A percentile compares a stretch with the other conserved stretches of the same genome.
Conservation (phyloP, 2,329 filamentous ascomycete genomes). For the Hortaea sp. region DNA sequence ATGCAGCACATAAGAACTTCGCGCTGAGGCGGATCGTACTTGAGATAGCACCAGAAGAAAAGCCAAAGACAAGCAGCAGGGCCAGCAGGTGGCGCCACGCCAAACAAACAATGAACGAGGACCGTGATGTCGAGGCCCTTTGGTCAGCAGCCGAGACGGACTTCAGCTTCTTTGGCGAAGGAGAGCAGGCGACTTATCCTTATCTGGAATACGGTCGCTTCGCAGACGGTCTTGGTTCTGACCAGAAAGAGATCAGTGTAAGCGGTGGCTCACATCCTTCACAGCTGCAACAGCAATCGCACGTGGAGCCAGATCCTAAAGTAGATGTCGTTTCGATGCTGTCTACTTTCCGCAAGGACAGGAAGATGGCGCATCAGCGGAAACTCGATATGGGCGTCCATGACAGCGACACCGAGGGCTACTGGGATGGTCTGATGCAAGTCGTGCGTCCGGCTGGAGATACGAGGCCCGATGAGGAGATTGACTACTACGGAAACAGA, state of each 20-base stretch:
- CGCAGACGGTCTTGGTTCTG: slow-evolving; percentile 5
- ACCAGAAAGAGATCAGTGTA: slow-evolving; percentile 18
- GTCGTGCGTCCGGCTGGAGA: slow-evolving; percentile 37
- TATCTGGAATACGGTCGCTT: slow-evolving; percentile 16
- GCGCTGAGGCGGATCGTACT: slow-evolving; percentile 46
- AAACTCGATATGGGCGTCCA: slow-evolving; percentile 22
- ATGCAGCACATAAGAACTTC: slow-evolving; percentile 34
- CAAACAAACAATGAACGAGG: slow-evolving; percentile 47
- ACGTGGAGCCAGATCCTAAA: slow-evolving; percentile 3
- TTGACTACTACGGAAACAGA: slow-evolving; percentile 25
- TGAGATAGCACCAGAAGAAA: slow-evolving; percentile 38
- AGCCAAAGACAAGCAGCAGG: slow-evolving; percentile 13
- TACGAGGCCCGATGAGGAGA: slow-evolving; percentile 20
- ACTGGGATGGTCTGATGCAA: slow-evolving; percentile 51
- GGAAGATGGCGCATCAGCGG: slow-evolving; percentile 40
- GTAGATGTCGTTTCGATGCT: slow-evolving; percentile 46
- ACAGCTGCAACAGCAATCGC: not conserved
- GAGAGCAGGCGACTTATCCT: slow-evolving; percentile 35
- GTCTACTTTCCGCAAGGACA: slow-evolving; percentile 43
- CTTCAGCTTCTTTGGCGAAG: slow-evolving; percentile 46
- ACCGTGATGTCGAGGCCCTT: slow-evolving; percentile 48
- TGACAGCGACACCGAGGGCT: slow-evolving; percentile 40
- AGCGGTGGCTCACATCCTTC: not conserved
- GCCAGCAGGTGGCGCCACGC: slow-evolving; percentile 37
- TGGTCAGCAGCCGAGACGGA: slow-evolving; percentile 51